A percentile compares a stretch with the other conserved stretches of the same genome.
phyloP scores from a whole-genome alignment of 495 filamentous ascomycete genomes.

The Talaromyces thailandensis region DNA sequence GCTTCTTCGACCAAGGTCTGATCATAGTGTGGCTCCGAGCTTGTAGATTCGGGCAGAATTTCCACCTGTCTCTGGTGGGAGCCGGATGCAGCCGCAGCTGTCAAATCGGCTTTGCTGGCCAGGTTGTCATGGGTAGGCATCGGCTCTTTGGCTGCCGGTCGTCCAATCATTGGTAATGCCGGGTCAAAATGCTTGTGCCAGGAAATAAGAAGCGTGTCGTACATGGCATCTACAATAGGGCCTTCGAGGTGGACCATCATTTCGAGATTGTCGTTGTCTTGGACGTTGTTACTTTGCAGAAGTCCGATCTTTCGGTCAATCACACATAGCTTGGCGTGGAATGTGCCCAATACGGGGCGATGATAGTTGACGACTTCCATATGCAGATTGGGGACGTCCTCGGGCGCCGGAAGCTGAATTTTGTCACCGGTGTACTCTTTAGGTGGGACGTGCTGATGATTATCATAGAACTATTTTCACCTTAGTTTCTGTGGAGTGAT shows the following conservation, averaged over 20 bases:
- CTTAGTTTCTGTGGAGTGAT: slow-evolving; percentile 6
- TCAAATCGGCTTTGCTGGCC: not conserved
- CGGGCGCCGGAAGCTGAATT: slow-evolving; percentile 48
- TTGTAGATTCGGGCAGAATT: slow-evolving; percentile 44
- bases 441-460: slow-evolving; percentile 49
- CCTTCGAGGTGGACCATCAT: slow-evolving; percentile 76
- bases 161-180: slow-evolving; percentile 45
- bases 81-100: not conserved
- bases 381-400: slow-evolving; percentile 62
- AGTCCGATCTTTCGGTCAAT: slow-evolving; percentile 61
- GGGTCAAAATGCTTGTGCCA: slow-evolving; percentile 60
- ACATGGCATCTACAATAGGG: slow-evolving; percentile 64
- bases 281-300: slow-evolving; percentile 68
- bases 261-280: slow-evolving; percentile 70
- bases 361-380: slow-evolving; percentile 70
- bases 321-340: slow-evolving; percentile 70
- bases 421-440: slow-evolving; percentile 46
- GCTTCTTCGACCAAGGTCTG: slow-evolving; percentile 47
- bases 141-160: slow-evolving; percentile 34
- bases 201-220: slow-evolving; percentile 61
- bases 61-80: slow-evolving; percentile 15
- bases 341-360: slow-evolving; percentile 61
- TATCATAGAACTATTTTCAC: slow-evolving; percentile 36
- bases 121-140: slow-evolving; percentile 19
- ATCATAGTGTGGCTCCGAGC: slow-evolving; percentile 56